Conservation (phyloP, 1,139 yeast genomes). For the Torulaspora globosa region DNA sequence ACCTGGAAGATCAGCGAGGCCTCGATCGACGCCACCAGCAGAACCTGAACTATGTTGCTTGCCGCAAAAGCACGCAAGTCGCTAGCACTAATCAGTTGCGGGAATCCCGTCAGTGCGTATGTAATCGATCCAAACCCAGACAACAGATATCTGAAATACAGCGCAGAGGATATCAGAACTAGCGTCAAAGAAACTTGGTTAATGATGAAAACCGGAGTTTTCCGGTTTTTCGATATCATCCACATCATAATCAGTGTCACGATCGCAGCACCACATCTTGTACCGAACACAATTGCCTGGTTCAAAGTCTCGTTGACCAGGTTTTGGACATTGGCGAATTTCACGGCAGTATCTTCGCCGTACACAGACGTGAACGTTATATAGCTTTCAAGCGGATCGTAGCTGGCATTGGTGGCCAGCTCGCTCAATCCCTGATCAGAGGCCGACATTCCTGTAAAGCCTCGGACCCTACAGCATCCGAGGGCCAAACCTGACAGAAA, state of each 20-base stretch:
- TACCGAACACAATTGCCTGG: constrained; percentile 43
- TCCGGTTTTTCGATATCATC: constrained; percentile 46
- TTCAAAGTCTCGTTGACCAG: constrained; percentile 34
- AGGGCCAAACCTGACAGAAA: background rate
- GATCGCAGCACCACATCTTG: constrained; percentile 42
- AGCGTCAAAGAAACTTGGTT: constrained; percentile 58
- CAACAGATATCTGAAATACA: constrained; percentile 52
- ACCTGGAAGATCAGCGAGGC: constrained; percentile 67
- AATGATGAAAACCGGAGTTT: constrained; percentile 64
- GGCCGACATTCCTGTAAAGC: background rate
- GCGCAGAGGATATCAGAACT: constrained; percentile 53
- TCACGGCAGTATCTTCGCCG: constrained; percentile 32
- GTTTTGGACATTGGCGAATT: constrained; percentile 40
- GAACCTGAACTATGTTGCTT: constrained; percentile 54
- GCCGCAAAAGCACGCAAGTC: constrained; percentile 50
- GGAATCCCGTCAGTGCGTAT: constrained; percentile 49
- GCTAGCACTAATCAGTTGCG: constrained; percentile 35
- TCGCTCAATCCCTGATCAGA: constrained; percentile 9
- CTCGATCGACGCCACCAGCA: constrained; percentile 59
- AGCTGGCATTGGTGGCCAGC: constrained; percentile 21
- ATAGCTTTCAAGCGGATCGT: constrained; percentile 28
- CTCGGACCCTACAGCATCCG: background rate
- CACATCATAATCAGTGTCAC: constrained; percentile 40
- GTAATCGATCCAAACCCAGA: constrained; percentile 52
- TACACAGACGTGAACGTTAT: constrained; percentile 32